These are phyloP conservation scores for Ambispora gerdemannii DNA, from an alignment of 192 early-diverging fungal species.

Conservation along the genomic window DNA sequence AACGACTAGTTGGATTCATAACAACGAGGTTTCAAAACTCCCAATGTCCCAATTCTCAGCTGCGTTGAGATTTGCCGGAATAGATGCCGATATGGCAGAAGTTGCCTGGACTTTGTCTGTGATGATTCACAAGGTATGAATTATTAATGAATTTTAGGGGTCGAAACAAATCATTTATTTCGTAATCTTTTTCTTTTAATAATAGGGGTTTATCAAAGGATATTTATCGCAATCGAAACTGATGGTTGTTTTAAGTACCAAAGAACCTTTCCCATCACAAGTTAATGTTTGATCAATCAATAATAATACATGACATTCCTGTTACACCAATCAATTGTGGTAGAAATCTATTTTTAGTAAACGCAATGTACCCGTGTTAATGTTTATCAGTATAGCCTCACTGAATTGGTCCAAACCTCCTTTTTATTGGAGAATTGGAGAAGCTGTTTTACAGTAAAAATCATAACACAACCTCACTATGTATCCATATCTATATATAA, in stretches of 20 bases:
- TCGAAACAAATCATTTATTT: conserved; percentile 15
- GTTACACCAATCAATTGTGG: too few species aligned
- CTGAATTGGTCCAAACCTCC: too few species aligned
- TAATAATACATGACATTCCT: too few species aligned
- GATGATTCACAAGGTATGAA: conserved; percentile 77
- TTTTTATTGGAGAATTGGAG: too few species aligned
- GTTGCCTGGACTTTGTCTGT: conserved; percentile 86
- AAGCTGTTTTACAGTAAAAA: too few species aligned
- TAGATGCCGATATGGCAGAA: conserved; percentile 60
- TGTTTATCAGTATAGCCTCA: too few species aligned
- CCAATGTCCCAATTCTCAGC: conserved; percentile 56
- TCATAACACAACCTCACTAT: too few species aligned
- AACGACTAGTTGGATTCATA: conserved; percentile 35
- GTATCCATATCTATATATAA: too few species aligned
- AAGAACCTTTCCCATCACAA: conserved; percentile 72
- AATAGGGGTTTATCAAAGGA: conserved; percentile 77
- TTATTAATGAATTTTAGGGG: background rate
- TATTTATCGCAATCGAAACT: conserved; percentile 81
- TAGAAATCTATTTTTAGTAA: too few species aligned
- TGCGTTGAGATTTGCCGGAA: conserved; percentile 61
- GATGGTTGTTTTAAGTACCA: conserved; percentile 69
- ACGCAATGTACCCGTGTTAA: too few species aligned
- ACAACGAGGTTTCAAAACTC: conserved; percentile 47
- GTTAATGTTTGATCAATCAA: too few species aligned
- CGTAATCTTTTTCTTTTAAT: conserved; percentile 4